Evolutionary conservation across 2,329 filamentous ascomycete species (phyloP).

Genomic region (Pseudocercospora crystallina): DNA sequence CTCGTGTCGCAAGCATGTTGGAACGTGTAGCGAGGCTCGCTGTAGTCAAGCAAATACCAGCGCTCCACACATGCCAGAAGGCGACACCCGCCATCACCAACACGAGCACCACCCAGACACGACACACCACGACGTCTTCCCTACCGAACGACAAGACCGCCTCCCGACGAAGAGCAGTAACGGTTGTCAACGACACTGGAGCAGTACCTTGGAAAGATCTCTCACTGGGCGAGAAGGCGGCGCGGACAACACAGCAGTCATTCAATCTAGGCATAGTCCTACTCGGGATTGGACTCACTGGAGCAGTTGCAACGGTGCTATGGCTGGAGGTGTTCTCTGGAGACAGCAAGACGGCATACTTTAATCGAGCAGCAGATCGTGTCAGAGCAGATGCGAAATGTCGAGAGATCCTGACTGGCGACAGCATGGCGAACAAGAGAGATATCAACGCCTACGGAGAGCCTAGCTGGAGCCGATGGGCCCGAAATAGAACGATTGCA

Average conservation of each 20-base stretch:
- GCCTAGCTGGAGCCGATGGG: conserved; percentile 78
- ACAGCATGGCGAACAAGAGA: conserved; percentile 50
- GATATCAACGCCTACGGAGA: conserved; percentile 82
- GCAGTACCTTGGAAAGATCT: conserved; percentile 77
- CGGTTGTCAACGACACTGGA: conserved; percentile 83
- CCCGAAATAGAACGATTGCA: conserved; percentile 59
- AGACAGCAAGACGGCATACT: conserved; percentile 81
- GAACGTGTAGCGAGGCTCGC: conserved; percentile 9
- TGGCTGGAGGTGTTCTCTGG: conserved; percentile 80
- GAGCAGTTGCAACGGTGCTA: conserved; percentile 73
- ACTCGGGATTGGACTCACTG: conserved; percentile 72
- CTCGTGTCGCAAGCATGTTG: conserved; percentile 13
- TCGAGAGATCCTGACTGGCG: conserved; percentile 70
- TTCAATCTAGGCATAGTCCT: conserved; percentile 82
- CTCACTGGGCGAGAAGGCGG: conserved; percentile 73
- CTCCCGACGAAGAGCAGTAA: conserved; percentile 68
- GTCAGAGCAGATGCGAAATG: conserved; percentile 73
- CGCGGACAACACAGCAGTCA: conserved; percentile 82
- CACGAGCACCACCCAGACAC: conserved; percentile 7
- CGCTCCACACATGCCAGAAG: conserved; percentile 12
- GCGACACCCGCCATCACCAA: conserved; percentile 7
- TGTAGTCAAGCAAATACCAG: conserved; percentile 11
- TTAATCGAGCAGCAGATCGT: conserved; percentile 80
- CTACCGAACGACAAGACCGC: conserved; percentile 35
- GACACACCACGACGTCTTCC: conserved; percentile 25